Conservation (phyloP, 2,329 filamentous ascomycete genomes). For the Tolypocladium tropicale region DNA sequence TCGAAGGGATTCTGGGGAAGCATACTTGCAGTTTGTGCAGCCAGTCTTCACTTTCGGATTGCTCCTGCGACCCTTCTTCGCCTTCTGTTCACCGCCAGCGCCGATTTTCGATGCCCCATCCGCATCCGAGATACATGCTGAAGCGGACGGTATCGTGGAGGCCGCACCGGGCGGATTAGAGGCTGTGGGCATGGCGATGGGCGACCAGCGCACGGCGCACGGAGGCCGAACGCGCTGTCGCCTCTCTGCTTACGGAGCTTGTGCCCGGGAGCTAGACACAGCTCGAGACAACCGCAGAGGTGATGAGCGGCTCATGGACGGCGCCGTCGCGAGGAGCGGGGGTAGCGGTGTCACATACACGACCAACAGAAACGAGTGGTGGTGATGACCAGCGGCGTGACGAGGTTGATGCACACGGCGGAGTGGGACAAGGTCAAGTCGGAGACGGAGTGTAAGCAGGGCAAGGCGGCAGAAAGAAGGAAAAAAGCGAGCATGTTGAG, state of each 20-base stretch:
- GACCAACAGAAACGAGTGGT: background rate
- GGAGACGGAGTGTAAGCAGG: background rate
- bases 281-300: background rate
- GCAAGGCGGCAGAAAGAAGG: background rate
- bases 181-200: background rate
- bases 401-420: background rate
- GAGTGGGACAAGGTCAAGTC: background rate
- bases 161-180: background rate
- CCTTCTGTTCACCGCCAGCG: background rate
- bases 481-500: background rate
- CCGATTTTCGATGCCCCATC: background rate
- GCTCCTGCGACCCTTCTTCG: conserved; percentile 39
- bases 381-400: background rate
- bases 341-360: background rate
- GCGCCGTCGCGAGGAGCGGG: background rate
- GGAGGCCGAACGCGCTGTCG: background rate
- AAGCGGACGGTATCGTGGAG: background rate
- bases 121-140: background rate
- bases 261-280: background rate
- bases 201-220: background rate
- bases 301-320: background rate
- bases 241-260: background rate
- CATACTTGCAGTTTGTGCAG: conserved; percentile 59
- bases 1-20: conserved; percentile 8
- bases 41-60: conserved; percentile 57